These are phyloP conservation scores for Ceratocystis huliohia DNA, from an alignment of 2,329 filamentous ascomycete species.

Conservation along the genomic window DNA sequence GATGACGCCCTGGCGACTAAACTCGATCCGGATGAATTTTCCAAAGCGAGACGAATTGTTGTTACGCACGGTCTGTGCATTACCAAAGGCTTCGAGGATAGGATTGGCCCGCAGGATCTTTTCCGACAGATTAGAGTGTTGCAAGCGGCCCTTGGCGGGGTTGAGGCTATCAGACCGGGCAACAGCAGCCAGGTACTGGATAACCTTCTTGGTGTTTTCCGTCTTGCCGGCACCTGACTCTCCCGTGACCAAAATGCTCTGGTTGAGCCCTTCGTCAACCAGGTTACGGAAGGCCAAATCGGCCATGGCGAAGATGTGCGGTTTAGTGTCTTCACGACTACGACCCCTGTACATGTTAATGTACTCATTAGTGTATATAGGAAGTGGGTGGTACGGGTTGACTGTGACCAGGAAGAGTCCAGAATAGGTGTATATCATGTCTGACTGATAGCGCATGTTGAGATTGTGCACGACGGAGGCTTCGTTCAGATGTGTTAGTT, in stretches of 20 bases:
- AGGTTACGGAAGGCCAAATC: constrained; percentile 93
- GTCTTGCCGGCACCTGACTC: constrained; percentile 98
- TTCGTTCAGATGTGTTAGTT: constrained; percentile 94
- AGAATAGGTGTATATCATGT: constrained; percentile 97
- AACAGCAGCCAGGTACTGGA: constrained; percentile 92
- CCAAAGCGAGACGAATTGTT: constrained; percentile 98
- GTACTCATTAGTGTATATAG: constrained; percentile 94
- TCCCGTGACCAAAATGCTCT: constrained; percentile 94
- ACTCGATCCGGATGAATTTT: constrained; percentile 97
- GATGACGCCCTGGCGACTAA: constrained; percentile 76
- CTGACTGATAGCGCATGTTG: constrained; percentile 84
- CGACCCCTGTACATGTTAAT: constrained; percentile 96
- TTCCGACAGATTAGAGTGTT: constrained; percentile 77
- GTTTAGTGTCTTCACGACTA: constrained; percentile 83
- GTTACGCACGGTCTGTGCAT: constrained; percentile 93
- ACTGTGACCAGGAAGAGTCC: constrained; percentile 93
- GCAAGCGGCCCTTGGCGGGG: constrained; percentile 45
- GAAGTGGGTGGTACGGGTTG: constrained; percentile 87
- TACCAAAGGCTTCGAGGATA: constrained; percentile 94
- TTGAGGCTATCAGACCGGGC: constrained; percentile 70
- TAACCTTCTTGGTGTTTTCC: constrained; percentile 98
- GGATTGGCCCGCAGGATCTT: constrained; percentile 94
- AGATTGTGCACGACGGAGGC: constrained; percentile 96
- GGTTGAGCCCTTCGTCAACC: constrained; percentile 87
- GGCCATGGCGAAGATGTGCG: constrained; percentile 95